A percentile compares a stretch with the other conserved stretches of the same genome.
Conservation (phyloP, 345 rosid genomes). For the Heritiera littoralis region DNA sequence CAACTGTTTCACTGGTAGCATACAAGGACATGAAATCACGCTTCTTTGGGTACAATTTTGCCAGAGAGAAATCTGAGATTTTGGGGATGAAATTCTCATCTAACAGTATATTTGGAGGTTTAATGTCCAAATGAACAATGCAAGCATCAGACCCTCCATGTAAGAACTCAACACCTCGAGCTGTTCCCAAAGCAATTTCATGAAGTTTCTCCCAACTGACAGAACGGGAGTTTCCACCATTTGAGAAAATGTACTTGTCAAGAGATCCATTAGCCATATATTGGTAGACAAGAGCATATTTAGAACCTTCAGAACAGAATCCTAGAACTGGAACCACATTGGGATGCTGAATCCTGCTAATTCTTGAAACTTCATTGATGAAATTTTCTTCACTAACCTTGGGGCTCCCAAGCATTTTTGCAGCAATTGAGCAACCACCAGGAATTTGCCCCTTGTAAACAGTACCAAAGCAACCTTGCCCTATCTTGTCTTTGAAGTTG, state of each 20-base stretch:
- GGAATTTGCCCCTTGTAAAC: slow-evolving; percentile 26
- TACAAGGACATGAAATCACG: background rate
- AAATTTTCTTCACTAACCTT: slow-evolving; percentile 11
- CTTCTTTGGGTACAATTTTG: slow-evolving; percentile 2
- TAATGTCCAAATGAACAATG: slow-evolving; percentile 13
- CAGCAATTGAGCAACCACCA: slow-evolving; percentile 6
- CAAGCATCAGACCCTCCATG: background rate
- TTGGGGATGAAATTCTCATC: slow-evolving; percentile 10
- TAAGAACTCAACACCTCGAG: slow-evolving; percentile 1
- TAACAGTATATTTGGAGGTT: slow-evolving; percentile 15
- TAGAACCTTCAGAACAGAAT: slow-evolving; percentile 28
- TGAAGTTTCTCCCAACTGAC: slow-evolving; percentile 21
- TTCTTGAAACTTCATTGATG: slow-evolving; percentile 24
- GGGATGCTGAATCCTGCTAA: slow-evolving; percentile 21
- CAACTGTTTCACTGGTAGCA: background rate
- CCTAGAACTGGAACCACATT: slow-evolving; percentile 24
- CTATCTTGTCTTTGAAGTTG: slow-evolving; percentile 21
- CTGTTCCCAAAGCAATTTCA: slow-evolving; percentile 10
- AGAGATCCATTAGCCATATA: slow-evolving; percentile 31
- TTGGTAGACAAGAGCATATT: slow-evolving; percentile 22
- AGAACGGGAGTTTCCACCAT: background rate
- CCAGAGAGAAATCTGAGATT: slow-evolving; percentile 6
- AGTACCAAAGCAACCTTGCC: slow-evolving; percentile 26
- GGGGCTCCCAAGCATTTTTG: slow-evolving; percentile 12
- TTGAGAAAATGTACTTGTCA: slow-evolving; percentile 14